Base-by-base conservation (phyloP, 1,284 basidiomycete genomes). In the Naganishia cerealis region DNA sequence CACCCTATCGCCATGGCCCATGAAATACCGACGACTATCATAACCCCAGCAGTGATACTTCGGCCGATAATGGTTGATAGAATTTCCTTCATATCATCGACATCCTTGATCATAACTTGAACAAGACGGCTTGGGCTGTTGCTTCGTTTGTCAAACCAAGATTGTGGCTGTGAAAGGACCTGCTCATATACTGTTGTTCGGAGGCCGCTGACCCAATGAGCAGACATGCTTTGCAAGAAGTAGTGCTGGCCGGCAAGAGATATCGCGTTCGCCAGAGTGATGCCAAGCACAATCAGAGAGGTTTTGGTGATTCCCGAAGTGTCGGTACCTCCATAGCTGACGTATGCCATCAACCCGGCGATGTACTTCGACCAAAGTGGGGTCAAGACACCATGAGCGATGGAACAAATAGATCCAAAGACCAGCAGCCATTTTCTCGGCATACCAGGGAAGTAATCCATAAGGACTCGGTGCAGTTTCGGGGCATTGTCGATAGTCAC, bases 301-400 rank as follows among this genome's bases (percentile, higher is more conserved):
- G 75, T 76, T 13, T 65, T 67, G 0, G 90, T 86, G 72, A 92
- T 84, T 1, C 83, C 86, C 9, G 86, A 86, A 3, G 67, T 78
- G 73, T 88, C 81, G 6, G 82, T 79, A 0, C 87, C 88, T 55
- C 89, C 90, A 38, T 83, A 84, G 26, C 90, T 91, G 58, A 91
- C 88, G 71, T 90, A 85, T 73, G 87, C 87, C 74, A 98, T 85
- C 33, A 98, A 85, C 39, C 86, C 85, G 13, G 92, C 90, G 70
- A 98, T 87, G 71, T 93, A 85, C 82, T 85, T 92, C 0, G 94
- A 94, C 83, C 98, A 99, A 54, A 95, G 73, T 0, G 95, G 95
- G 0, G 92, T 95, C 82, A 90, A 87, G 0, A 89, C 85, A 29
- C 94, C 94, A 70, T 87, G 89, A 40, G 85, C 78, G 40, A 93